Conservation (phyloP, 163 green algal species). For the Trebouxia gelatinosa region DNA sequence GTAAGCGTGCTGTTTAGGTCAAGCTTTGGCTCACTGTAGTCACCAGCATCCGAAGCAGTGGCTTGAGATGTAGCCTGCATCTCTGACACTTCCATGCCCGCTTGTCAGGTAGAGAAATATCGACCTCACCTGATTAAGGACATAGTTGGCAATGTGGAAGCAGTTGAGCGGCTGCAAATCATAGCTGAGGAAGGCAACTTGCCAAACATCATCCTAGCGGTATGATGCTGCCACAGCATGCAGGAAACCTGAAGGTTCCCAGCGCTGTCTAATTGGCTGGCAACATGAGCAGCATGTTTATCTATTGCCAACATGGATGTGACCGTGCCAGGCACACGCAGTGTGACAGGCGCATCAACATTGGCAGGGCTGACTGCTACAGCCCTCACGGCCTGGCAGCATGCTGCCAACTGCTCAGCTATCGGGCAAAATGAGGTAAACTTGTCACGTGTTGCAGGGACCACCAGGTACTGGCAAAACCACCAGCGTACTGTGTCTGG, state of each 20-base stretch:
- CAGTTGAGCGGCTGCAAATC: constrained; percentile 84
- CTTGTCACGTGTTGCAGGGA: constrained; percentile 57
- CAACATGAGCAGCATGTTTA: no score
- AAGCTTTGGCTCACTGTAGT: background rate
- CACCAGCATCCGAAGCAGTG: no score
- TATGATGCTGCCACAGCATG: no score
- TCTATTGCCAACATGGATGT: no score
- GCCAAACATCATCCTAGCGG: constrained; percentile 95
- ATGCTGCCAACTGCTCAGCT: background rate
- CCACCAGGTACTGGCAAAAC: constrained; percentile 98
- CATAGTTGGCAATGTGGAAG: constrained; percentile 97
- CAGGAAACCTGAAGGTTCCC: background rate
- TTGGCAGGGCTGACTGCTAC: no score
- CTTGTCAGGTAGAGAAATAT: constrained; percentile 95
- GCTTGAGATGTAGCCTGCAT: background rate
- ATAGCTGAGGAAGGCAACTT: constrained; percentile 97
- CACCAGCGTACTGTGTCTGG: constrained; percentile 92
- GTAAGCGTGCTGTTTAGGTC: constrained; percentile 4
- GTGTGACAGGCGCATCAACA: no score
- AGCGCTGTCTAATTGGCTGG: no score
- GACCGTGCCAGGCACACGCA: no score
- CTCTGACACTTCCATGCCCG: background rate
- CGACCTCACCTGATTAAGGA: constrained; percentile 83
- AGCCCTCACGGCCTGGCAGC: no score
- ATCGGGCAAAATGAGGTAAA: background rate